Evolutionary conservation across 2,329 filamentous ascomycete species (phyloP).

Genomic region (Aureobasidium lini): DNA sequence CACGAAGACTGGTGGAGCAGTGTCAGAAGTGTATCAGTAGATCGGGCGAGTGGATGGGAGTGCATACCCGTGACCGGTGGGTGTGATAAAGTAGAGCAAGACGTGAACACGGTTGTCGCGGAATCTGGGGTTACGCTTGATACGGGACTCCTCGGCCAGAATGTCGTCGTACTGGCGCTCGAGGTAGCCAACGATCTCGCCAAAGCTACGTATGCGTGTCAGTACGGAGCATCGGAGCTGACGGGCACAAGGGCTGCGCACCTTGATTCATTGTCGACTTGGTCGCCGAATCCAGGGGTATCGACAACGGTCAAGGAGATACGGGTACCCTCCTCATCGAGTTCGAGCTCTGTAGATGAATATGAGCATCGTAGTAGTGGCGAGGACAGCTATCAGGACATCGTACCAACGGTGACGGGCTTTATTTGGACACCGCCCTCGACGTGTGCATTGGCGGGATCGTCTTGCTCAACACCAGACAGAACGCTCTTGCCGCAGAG

Average conservation of each 20-base stretch:
- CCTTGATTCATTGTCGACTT: slow-evolving; percentile 99
- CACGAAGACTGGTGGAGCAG: slow-evolving; percentile 63
- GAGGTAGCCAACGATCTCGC: slow-evolving; percentile 95
- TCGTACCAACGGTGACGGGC: slow-evolving; percentile 89
- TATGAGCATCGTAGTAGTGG: slow-evolving; percentile 9
- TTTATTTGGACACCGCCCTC: slow-evolving; percentile 99
- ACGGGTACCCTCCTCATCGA: slow-evolving; percentile 96
- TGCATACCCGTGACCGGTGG: slow-evolving; percentile 70
- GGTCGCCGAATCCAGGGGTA: slow-evolving; percentile 95
- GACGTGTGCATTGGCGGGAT: slow-evolving; percentile 77
- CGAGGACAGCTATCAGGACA: neutral
- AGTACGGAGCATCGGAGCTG: slow-evolving; percentile 20
- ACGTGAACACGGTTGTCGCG: slow-evolving; percentile 98
- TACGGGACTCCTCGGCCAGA: slow-evolving; percentile 96
- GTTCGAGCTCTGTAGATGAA: slow-evolving; percentile 64
- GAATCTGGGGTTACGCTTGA: slow-evolving; percentile 99
- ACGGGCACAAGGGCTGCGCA: slow-evolving; percentile 37
- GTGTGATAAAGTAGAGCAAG: slow-evolving; percentile 98
- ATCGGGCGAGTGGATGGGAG: neutral
- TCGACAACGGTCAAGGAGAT: slow-evolving; percentile 98
- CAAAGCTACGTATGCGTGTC: slow-evolving; percentile 57
- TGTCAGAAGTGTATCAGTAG: neutral
- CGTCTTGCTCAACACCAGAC: slow-evolving; percentile 84
- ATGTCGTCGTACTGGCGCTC: slow-evolving; percentile 99
- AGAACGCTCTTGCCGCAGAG: slow-evolving; percentile 94